Evolutionary conservation across 2,329 filamentous ascomycete genomes (phyloP), one percentile per base, ranked within the genome.

Genomic region (Proliferodiscus dingleyae): DNA sequence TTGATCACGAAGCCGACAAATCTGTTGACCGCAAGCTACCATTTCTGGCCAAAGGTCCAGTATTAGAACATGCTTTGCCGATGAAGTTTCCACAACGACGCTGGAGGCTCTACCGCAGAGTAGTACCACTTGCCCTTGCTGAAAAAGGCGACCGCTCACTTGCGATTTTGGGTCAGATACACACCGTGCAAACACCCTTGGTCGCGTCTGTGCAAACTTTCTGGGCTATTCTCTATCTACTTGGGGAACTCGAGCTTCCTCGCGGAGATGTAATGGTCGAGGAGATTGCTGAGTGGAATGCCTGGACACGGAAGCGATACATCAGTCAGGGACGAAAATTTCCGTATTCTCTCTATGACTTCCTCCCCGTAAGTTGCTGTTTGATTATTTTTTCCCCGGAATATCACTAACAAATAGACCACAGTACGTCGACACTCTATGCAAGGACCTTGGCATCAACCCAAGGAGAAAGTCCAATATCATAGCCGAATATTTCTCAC

Each of bases 281-380:
- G 22, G 64, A 66, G 43, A 55, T 64, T 15, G 55, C 64, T 3
- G 49, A 53, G 13, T 65, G 56, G 57, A 65, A 65, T 43, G 59
- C 57, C 0, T 67, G 65, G 64, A 64, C 59, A 2, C 50, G 58
- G 1, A 66, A 64, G 51, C 49, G 65, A 18, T 68, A 68, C 49
- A 36, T 61, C 1, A 49, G 45, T 10, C 54, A 61, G 21, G 66
- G 66, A 11, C 43, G 45, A 21, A 65, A 62, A 37, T 54, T 60
- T 42, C 39, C 64, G 2, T 65, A 64, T 39, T 49, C 55, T 7
- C 55, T 66, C 10, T 65, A 55, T 43, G 63, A 66, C 43, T 65
- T 60, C 38, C 28, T 65, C 4, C 42, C 62, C 2, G 61, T 64
- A 39, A 37, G 44, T 61, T 59, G 5, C 28, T 8, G n/a, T 6